Conservation (phyloP, 2,329 filamentous ascomycete species). For the Colletotrichum godetiae region DNA sequence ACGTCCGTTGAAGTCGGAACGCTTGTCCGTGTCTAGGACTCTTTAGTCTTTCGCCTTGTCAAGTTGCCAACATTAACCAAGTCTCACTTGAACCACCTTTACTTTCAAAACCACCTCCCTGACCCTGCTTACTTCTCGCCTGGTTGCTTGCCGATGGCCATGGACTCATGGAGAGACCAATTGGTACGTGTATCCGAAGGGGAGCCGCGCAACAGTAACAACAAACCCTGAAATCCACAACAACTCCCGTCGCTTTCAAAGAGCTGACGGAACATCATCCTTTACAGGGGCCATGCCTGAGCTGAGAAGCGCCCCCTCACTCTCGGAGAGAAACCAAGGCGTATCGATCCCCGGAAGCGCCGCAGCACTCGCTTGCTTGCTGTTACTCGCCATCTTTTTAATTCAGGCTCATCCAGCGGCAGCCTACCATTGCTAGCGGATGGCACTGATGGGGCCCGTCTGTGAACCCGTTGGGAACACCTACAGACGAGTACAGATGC, state of each 20-base stretch:
- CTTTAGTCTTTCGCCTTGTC: neutral
- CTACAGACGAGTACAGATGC: no score
- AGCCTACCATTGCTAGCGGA: slow-evolving; percentile 1
- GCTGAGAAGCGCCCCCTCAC: neutral
- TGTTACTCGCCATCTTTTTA: neutral
- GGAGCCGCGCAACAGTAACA: no score
- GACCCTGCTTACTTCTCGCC: neutral
- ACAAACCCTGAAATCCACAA: no score
- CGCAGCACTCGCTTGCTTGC: neutral
- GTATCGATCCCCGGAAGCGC: neutral
- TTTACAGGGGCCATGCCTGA: slow-evolving; percentile 6
- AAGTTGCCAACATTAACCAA: neutral
- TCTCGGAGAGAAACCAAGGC: neutral
- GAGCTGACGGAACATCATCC: neutral
- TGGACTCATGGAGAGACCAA: no score
- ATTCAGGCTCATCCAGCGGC: neutral
- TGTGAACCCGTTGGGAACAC: neutral
- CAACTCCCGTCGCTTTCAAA: neutral
- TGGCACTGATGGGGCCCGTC: neutral
- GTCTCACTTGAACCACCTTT: neutral
- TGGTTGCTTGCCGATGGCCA: neutral
- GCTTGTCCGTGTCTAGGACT: no score
- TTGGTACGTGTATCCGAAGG: neutral
- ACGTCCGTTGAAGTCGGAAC: neutral
- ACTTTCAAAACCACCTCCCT: neutral